phyloP scores from a whole-genome alignment of 2,329 filamentous ascomycete species.

The Dendrostoma leiphaemia region DNA sequence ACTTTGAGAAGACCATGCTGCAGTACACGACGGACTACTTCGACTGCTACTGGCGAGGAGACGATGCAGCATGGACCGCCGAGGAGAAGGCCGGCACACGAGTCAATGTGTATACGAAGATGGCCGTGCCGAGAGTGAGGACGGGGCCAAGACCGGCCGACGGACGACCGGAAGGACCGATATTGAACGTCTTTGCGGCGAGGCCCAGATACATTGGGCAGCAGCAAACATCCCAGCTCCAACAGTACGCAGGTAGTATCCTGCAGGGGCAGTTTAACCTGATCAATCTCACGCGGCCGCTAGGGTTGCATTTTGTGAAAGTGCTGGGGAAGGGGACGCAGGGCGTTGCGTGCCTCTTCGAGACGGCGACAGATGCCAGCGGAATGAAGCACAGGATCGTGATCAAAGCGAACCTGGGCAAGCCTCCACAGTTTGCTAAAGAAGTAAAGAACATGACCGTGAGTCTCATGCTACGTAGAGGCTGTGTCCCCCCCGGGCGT shows the following conservation, averaged over 20 bases:
- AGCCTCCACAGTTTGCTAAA: too few species aligned
- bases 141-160: neutral
- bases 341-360: slow-evolving; percentile 7
- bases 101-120: neutral
- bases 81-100: neutral
- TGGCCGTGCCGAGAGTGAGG: neutral
- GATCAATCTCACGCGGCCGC: slow-evolving; percentile 1
- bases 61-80: neutral
- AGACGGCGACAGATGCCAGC: too few species aligned
- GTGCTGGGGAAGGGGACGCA: slow-evolving; percentile 1
- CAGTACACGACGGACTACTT: neutral
- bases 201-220: neutral
- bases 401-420: too few species aligned
- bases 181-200: neutral
- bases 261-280: neutral
- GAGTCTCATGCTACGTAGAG: too few species aligned
- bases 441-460: too few species aligned
- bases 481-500: too few species aligned
- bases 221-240: neutral
- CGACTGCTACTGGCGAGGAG: neutral
- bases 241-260: neutral
- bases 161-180: neutral
- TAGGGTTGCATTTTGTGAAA: slow-evolving; percentile 2
- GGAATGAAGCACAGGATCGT: too few species aligned
- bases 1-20: neutral